Percentiles rank a stretch among this genome's conserved stretches.
Evolutionary conservation across 108 stramenopile species (phyloP).

Genomic region (Cylindrotheca closterium): DNA sequence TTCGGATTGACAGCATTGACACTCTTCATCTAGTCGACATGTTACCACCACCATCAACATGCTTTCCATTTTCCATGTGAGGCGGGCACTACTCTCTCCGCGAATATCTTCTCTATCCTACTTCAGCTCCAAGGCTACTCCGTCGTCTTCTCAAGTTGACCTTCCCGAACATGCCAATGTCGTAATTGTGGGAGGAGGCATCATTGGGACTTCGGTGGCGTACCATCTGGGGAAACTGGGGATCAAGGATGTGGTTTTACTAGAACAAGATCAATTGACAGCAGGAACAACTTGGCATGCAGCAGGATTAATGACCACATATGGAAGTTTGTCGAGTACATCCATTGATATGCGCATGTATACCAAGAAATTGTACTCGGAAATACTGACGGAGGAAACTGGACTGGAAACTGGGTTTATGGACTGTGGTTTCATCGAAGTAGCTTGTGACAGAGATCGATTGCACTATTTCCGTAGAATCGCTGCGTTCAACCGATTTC

Average conservation of each 20-base stretch:
- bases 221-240: conserved; percentile 69
- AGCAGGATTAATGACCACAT: conserved; percentile 78
- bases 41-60: too few species aligned
- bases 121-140: too few species aligned
- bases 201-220: conserved; percentile 75
- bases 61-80: too few species aligned
- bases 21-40: too few species aligned
- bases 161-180: conserved; percentile 64
- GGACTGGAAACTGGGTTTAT: conserved; percentile 61
- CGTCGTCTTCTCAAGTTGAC: too few species aligned
- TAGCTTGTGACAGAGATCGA: conserved; percentile 58
- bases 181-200: conserved; percentile 76
- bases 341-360: conserved; percentile 54
- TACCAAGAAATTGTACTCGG: conserved; percentile 57
- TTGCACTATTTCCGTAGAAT: conserved; percentile 65
- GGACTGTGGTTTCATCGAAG: conserved; percentile 70
- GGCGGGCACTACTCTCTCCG: too few species aligned
- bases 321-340: conserved; percentile 42
- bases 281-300: conserved; percentile 86
- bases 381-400: conserved; percentile 64
- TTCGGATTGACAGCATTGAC: too few species aligned
- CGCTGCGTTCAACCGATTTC: conserved; percentile 70
- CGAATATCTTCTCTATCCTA: too few species aligned
- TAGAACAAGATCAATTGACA: conserved; percentile 64
- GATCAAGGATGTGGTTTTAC: conserved; percentile 53